A percentile compares a stretch with the other conserved stretches of the same genome.
These are phyloP conservation scores for Volvox africanus DNA, from an alignment of 139 green algal species.

Conservation along the genomic window DNA sequence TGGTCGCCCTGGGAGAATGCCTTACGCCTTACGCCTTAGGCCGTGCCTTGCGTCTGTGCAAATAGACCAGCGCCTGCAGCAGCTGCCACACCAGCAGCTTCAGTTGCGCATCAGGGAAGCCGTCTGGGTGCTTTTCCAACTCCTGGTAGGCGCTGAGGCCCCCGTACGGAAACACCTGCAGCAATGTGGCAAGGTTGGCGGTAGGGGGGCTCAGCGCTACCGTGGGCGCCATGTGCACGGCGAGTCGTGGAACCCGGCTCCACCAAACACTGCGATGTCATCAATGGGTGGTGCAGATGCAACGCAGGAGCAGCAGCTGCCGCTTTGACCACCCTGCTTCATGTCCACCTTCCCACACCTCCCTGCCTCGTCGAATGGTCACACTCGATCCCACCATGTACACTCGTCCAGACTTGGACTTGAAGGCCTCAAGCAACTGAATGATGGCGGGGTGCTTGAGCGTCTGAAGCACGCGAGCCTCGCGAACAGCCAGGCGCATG, in stretches of 20 bases:
- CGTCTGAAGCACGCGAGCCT: conserved; percentile 45
- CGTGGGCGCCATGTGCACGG: not conserved
- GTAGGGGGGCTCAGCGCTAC: too few species aligned
- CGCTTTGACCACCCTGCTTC: not conserved
- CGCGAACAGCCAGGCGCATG: conserved; percentile 51
- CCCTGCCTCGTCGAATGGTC: too few species aligned
- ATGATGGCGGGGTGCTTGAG: conserved; percentile 54
- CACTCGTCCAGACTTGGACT: conserved; percentile 51
- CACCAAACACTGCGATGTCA: not conserved
- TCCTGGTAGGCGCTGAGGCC: conserved; percentile 28
- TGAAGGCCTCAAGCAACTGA: conserved; percentile 54
- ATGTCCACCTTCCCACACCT: not conserved
- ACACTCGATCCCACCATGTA: conserved; percentile 49
- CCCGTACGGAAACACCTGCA: conserved; percentile 30
- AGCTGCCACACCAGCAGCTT: conserved; percentile 53
- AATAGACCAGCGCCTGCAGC: conserved; percentile 47
- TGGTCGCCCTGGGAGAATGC: not conserved
- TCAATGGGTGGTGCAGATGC: not conserved
- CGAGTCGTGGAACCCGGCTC: not conserved
- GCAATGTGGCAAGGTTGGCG: too few species aligned
- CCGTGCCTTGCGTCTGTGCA: conserved; percentile 49
- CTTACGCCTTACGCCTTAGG: not conserved
- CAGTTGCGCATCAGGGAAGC: not conserved
- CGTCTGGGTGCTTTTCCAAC: not conserved
- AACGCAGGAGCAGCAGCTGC: not conserved